phyloP scores from a whole-genome alignment of 1,284 basidiomycete species.

The Irpex sp. region DNA sequence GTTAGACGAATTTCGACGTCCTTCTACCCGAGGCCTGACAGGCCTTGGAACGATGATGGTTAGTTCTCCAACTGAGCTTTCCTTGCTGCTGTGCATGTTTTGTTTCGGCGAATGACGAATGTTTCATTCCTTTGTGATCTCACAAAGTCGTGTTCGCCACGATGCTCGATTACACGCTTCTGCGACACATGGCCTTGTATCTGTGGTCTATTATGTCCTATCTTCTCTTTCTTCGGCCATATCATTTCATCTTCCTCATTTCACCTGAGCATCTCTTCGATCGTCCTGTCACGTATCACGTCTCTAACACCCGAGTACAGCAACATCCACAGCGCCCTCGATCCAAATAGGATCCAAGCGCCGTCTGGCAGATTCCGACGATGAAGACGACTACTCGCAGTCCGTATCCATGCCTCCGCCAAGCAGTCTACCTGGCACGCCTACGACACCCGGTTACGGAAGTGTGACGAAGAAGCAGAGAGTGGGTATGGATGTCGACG shows the following conservation, averaged over 20 bases:
- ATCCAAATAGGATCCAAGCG: constrained; percentile 64
- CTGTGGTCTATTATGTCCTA: too few species aligned
- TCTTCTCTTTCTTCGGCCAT: too few species aligned
- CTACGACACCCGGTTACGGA: neutral
- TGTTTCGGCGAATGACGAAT: constrained; percentile 6
- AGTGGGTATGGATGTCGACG: constrained; percentile 23
- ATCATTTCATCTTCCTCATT: constrained; percentile 11
- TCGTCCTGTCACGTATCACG: neutral
- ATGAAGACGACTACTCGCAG: constrained; percentile 36
- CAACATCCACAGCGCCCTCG: constrained; percentile 69
- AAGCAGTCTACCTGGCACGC: constrained; percentile 10
- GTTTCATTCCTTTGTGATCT: constrained; percentile 8
- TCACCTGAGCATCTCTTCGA: constrained; percentile 2
- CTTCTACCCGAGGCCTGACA: constrained; percentile 65
- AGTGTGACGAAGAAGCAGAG: constrained; percentile 35
- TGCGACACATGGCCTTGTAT: constrained; percentile 10
- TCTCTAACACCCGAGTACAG: constrained; percentile 31
- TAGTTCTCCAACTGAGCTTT: constrained; percentile 25
- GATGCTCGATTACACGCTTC: neutral
- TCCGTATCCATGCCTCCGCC: constrained; percentile 23
- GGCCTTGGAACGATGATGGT: constrained; percentile 76
- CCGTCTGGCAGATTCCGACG: constrained; percentile 41
- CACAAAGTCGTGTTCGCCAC: neutral
- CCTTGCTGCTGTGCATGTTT: constrained; percentile 17
- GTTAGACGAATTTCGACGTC: constrained; percentile 67